These are phyloP conservation scores for Trichoderma citrinoviride DNA, from an alignment of 2,329 filamentous ascomycete genomes.

Conservation along the genomic window DNA sequence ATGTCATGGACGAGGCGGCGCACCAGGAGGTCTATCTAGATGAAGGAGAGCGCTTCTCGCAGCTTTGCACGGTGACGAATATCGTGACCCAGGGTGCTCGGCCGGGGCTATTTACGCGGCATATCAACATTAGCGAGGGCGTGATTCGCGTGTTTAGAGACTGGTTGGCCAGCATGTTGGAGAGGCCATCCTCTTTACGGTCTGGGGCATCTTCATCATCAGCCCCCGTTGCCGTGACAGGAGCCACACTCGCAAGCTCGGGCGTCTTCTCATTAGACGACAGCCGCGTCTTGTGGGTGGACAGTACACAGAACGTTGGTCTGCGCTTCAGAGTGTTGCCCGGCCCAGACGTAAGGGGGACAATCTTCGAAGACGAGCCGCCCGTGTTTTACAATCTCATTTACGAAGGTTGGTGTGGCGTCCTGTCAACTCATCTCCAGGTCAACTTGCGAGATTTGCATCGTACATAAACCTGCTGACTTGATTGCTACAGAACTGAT, in stretches of 20 bases:
- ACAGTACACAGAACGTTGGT: conserved; percentile 60
- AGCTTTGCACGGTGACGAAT: conserved; percentile 67
- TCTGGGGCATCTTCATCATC: background rate
- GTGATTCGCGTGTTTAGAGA: conserved; percentile 69
- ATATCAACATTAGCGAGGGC: conserved; percentile 64
- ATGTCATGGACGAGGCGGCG: conserved; percentile 18
- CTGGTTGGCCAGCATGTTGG: conserved; percentile 58
- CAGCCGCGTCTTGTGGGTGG: conserved; percentile 64
- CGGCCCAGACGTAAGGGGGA: conserved; percentile 40
- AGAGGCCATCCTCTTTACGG: background rate
- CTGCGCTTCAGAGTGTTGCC: conserved; percentile 60
- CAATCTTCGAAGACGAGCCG: conserved; percentile 64
- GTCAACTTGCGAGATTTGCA: background rate
- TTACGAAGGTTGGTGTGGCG: conserved; percentile 60
- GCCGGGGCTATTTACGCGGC: conserved; percentile 60
- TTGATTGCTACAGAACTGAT: conserved; percentile 56
- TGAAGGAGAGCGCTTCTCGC: conserved; percentile 68
- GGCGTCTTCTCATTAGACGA: conserved; percentile 13
- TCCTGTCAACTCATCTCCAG: background rate
- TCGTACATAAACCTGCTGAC: background rate
- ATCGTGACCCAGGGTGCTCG: conserved; percentile 64
- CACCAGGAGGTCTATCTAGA: conserved; percentile 57
- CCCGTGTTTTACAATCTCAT: conserved; percentile 68
- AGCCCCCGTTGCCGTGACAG: background rate
- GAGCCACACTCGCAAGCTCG: background rate